phyloP scores from a whole-genome alignment of 192 early-diverging fungal species.

The Mortierella hygrophila region DNA sequence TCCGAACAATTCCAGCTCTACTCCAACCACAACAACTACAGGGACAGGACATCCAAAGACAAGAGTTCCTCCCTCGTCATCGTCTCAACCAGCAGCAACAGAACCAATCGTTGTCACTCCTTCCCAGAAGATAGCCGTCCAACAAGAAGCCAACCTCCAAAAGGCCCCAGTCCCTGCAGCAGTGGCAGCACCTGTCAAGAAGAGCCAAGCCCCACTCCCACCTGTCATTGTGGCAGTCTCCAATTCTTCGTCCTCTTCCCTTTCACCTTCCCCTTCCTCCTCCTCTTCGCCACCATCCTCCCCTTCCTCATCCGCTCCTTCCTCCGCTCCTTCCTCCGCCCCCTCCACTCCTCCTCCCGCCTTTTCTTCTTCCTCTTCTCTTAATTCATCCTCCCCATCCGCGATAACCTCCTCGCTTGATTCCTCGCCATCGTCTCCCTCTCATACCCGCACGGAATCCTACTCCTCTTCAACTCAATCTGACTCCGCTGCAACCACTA shows the following conservation, averaged over 20 bases:
- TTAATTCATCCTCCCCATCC: neutral
- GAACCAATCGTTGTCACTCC: neutral
- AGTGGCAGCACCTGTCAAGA: neutral
- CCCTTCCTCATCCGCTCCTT: neutral
- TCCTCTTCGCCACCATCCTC: neutral
- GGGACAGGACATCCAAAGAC: neutral
- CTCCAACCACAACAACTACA: neutral
- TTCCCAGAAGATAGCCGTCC: no score
- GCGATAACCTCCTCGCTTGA: neutral
- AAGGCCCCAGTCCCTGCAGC: no score
- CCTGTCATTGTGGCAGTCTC: neutral
- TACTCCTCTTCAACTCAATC: constrained; percentile 1
- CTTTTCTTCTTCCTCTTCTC: no score
- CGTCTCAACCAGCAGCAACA: neutral
- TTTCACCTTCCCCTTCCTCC: neutral
- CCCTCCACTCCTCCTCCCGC: neutral
- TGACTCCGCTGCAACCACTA: neutral
- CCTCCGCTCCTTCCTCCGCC: neutral
- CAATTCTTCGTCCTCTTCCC: neutral
- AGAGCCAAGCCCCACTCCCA: neutral
- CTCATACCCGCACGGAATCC: neutral
- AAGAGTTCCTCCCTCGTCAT: neutral
- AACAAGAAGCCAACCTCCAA: no score
- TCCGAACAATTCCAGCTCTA: neutral
- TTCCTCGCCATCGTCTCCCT: neutral